Evolutionary conservation across 768 basidiomycete species (phyloP).

Genomic region (Suillus cothurnatus): DNA sequence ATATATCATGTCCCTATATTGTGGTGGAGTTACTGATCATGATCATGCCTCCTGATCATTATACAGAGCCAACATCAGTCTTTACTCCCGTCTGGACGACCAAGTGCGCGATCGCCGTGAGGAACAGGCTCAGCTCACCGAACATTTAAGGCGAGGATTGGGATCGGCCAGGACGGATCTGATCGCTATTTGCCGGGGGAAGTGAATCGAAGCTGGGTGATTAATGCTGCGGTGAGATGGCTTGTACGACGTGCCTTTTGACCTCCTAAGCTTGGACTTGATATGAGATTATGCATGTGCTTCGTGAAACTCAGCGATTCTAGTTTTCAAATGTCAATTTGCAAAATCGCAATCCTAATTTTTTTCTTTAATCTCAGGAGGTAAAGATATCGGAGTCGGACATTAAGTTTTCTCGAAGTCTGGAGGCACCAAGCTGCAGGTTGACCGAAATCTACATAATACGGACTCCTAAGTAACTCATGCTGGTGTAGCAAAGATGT

Average conservation of each 20-base stretch:
- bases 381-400: neutral
- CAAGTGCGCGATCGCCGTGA: conserved; percentile 24
- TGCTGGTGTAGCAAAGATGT: neutral
- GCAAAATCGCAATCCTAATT: conserved; percentile 1
- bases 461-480: neutral
- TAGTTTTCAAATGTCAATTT: conserved; percentile 4
- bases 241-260: neutral
- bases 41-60: conserved; percentile 3
- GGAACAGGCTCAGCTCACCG: conserved; percentile 22
- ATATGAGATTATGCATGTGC: neutral
- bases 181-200: conserved; percentile 9
- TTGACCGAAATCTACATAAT: neutral
- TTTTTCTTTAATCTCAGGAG: neutral
- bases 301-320: conserved; percentile 1
- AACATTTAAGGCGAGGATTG: conserved; percentile 18
- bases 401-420: neutral
- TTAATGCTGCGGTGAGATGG: conserved; percentile 6
- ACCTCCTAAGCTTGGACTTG: neutral
- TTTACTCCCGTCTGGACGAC: conserved; percentile 22
- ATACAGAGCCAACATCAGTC: conserved; percentile 24
- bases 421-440: neutral
- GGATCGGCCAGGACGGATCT: conserved; percentile 18
- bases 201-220: conserved; percentile 2
- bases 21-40: conserved; percentile 12
- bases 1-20: neutral